Percentiles rank a stretch among this genome's conserved stretches.
Evolutionary conservation across 2,329 filamentous ascomycete genomes (phyloP).

Genomic region (Penicillium hordei): DNA sequence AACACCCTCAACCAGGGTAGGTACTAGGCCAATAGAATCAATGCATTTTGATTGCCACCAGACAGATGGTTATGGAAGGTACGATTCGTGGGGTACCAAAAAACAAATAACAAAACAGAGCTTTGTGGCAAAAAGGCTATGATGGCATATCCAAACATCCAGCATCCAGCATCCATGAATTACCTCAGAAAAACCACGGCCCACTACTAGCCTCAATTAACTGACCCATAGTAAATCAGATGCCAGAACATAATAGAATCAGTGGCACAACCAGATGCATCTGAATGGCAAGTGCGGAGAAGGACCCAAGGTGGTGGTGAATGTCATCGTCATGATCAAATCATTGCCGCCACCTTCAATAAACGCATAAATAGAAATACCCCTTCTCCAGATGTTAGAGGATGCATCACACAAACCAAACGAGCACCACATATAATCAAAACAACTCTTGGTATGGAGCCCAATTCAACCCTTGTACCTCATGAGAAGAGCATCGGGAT

Average conservation of each 20-base stretch:
- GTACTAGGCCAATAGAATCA: neutral
- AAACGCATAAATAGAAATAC: constrained; percentile 20
- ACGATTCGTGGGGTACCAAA: neutral
- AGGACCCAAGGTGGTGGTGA: constrained; percentile 17
- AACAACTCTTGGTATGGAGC: neutral
- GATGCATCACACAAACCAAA: neutral
- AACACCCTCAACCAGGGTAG: neutral
- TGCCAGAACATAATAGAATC: constrained; percentile 14
- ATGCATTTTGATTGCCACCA: neutral
- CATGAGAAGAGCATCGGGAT: neutral
- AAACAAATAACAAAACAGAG: neutral
- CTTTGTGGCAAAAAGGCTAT: constrained; percentile 13
- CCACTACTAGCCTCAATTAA: neutral
- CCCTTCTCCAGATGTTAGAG: neutral
- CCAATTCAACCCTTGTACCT: neutral
- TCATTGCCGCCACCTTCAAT: constrained; percentile 31
- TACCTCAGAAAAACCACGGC: neutral
- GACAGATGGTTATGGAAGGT: neutral
- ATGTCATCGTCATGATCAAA: constrained; percentile 33
- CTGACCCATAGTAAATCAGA: neutral
- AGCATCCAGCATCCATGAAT: constrained; percentile 3
- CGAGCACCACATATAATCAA: constrained; percentile 7
- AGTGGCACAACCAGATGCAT: constrained; percentile 16
- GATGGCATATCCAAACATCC: constrained; percentile 1
- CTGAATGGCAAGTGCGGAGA: constrained; percentile 18